Base-by-base conservation (phyloP, 2,329 filamentous ascomycete genomes). In the Eurotiales sp. region DNA sequence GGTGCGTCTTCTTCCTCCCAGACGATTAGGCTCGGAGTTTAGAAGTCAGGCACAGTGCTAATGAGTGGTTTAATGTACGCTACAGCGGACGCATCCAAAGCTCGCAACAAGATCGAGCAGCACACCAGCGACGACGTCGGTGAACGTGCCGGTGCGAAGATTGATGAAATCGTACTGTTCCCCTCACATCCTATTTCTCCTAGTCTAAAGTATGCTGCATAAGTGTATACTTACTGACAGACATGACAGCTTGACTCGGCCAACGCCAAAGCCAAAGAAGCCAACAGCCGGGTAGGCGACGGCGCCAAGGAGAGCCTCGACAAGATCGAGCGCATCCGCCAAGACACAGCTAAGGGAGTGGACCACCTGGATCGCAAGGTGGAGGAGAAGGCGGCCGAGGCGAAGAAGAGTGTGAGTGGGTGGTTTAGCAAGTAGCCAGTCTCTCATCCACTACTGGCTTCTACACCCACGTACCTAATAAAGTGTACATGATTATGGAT, bases 361-460 rank as follows among this genome's bases (percentile, higher is more conserved):
- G 86, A 96, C 71, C 82, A 86, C 69, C 85, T 91, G 62, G 91
- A 96, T 73, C 82, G 83, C 63, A 90, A 84, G 59, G 86, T 96
- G 47, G 87, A 91, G 76, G 77, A 88, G 58, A 84, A 84, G 58
- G 83, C 90, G 3, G 72, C 84, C 46, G 87, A 96, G 77, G 87
- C 90, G 40, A 96, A 96, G 83, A 82, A 84, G 62, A 86, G 87
- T 57, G 71, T 95, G 62, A 88, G 86, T 37, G 82, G 87, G 68
- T 96, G 90, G 91, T 95, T 96, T 64, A 86, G 90, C 56, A 68
- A 61, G 40, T 49, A 39, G 37, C 36, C 12, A 2, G 15, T 27
- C 22, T 34, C 25, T n/a, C n/a, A n/a, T n/a, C n/a, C n/a, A n/a
- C n/a, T n/a, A n/a, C n/a, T n/a, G n/a, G n/a, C n/a, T n/a, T n/a